Evolutionary conservation across 768 basidiomycete genomes (phyloP).

Genomic region (Pleurotus giganteus): DNA sequence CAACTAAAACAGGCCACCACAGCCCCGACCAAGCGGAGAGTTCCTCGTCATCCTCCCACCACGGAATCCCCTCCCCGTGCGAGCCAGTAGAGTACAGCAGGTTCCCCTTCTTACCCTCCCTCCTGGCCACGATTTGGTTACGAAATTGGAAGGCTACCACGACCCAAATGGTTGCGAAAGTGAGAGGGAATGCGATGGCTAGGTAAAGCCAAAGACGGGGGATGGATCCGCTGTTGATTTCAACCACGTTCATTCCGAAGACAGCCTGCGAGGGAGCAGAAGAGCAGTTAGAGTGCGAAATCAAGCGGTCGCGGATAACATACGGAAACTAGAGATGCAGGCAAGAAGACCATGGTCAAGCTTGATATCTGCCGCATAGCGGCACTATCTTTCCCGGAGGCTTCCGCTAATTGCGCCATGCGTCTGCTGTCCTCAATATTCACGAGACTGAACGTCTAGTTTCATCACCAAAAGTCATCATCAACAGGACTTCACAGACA

Average conservation of each 20-base stretch:
- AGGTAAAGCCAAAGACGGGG: slow-evolving; percentile 37
- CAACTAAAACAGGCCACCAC: slow-evolving; percentile 5
- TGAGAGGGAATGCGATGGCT: slow-evolving; percentile 37
- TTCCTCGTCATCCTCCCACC: slow-evolving; percentile 1
- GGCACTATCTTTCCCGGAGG: slow-evolving; percentile 37
- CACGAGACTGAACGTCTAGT: slow-evolving; percentile 44
- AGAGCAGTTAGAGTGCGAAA: background rate
- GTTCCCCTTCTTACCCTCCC: background rate
- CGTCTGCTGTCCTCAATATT: slow-evolving; percentile 46
- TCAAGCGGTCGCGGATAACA: slow-evolving; percentile 13
- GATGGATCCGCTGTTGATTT: slow-evolving; percentile 26
- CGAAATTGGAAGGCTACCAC: slow-evolving; percentile 39
- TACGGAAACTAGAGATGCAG: slow-evolving; percentile 48
- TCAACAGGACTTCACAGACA: background rate
- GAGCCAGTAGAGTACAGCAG: background rate
- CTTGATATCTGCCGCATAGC: slow-evolving; percentile 56
- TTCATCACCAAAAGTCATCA: background rate
- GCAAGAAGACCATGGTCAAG: slow-evolving; percentile 61
- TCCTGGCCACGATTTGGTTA: slow-evolving; percentile 9
- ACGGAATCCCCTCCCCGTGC: background rate
- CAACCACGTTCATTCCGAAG: slow-evolving; percentile 48
- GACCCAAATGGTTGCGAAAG: slow-evolving; percentile 41
- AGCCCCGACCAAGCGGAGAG: background rate
- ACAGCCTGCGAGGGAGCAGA: slow-evolving; percentile 27
- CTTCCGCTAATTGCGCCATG: slow-evolving; percentile 39